Evolutionary conservation across 305 asterid species (phyloP).

Genomic region (Rubia tinctorum): DNA sequence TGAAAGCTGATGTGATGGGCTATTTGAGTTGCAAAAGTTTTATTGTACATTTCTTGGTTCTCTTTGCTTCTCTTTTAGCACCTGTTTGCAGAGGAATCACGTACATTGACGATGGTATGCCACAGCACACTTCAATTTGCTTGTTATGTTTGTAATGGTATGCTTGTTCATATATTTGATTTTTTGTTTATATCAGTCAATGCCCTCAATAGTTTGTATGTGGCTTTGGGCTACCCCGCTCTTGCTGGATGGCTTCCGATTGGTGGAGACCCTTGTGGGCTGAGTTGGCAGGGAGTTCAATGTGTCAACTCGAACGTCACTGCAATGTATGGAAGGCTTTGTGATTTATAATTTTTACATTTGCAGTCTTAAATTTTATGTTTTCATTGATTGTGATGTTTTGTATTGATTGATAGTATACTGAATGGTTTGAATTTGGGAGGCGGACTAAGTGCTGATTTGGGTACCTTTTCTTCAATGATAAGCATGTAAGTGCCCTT

Average conservation of each 20-base stretch:
- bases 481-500: constrained; percentile 53
- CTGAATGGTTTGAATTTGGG: constrained; percentile 58
- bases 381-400: background rate
- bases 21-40: constrained; percentile 32
- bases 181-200: constrained; percentile 42
- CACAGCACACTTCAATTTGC: background rate
- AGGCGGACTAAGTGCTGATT: constrained; percentile 55
- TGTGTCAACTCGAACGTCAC: constrained; percentile 79
- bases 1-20: constrained; percentile 36
- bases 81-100: constrained; percentile 54
- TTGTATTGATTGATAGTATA: constrained; percentile 35
- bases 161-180: background rate
- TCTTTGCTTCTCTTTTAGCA: constrained; percentile 36
- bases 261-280: constrained; percentile 96
- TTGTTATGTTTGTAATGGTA: background rate
- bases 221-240: constrained; percentile 59
- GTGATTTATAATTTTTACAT: background rate
- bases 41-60: constrained; percentile 27
- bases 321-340: constrained; percentile 51
- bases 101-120: constrained; percentile 81
- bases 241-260: constrained; percentile 74
- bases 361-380: constrained; percentile 7
- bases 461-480: constrained; percentile 67
- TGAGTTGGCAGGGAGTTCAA: constrained; percentile 80
- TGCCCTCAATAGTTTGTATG: constrained; percentile 74